These are phyloP conservation scores for Raffaelea deltoideospora DNA, from an alignment of 2,329 filamentous ascomycete genomes.

Conservation along the genomic window DNA sequence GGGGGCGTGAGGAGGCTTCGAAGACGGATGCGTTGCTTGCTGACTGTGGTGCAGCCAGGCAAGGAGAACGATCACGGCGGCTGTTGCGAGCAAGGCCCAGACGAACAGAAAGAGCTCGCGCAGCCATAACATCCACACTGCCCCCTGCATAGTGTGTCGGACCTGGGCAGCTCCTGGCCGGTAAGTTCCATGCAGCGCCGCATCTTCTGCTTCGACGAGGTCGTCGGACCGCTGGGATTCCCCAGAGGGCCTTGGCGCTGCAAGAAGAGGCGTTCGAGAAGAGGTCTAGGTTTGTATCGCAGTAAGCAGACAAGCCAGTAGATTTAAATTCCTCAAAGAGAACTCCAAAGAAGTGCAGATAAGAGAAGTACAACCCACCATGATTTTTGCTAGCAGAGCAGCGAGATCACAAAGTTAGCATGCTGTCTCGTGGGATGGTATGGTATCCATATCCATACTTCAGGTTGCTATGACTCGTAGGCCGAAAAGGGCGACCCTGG, in stretches of 20 bases:
- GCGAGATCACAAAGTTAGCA: too few species aligned
- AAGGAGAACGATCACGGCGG: slow-evolving; percentile 62
- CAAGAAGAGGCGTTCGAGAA: slow-evolving; percentile 28
- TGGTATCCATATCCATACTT: too few species aligned
- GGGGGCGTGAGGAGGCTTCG: slow-evolving; percentile 14
- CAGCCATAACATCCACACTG: slow-evolving; percentile 25
- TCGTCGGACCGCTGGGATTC: slow-evolving; percentile 16
- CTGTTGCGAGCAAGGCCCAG: slow-evolving; percentile 73
- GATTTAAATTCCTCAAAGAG: neutral
- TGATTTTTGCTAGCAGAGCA: too few species aligned
- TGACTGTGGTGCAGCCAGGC: slow-evolving; percentile 63
- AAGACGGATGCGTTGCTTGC: slow-evolving; percentile 22
- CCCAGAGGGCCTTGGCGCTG: slow-evolving; percentile 14
- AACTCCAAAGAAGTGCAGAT: too few species aligned
- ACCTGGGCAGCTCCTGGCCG: neutral
- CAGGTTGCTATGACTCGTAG: too few species aligned
- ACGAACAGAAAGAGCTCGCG: slow-evolving; percentile 63
- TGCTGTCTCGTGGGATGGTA: too few species aligned
- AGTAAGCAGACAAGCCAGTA: neutral
- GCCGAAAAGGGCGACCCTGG: too few species aligned
- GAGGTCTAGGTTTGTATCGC: slow-evolving; percentile 16
- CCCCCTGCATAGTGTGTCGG: too few species aligned
- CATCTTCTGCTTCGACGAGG: slow-evolving; percentile 17
- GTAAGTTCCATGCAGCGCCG: slow-evolving; percentile 13
- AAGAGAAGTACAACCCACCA: too few species aligned